Conservation (phyloP, 2,329 filamentous ascomycete species). For the Polytolypa hystricis region DNA sequence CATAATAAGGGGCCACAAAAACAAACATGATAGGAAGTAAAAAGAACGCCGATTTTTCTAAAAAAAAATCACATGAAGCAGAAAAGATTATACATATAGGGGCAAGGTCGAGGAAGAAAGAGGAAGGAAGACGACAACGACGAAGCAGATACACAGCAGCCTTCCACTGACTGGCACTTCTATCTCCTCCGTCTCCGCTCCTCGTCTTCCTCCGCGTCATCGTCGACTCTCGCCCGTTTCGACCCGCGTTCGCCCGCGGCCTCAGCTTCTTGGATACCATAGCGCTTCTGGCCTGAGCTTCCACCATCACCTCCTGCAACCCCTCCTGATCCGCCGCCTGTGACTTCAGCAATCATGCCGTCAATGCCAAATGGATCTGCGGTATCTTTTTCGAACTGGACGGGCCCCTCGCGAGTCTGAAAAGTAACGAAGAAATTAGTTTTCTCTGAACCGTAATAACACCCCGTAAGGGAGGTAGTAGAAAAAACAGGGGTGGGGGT, state of each 20-base stretch:
- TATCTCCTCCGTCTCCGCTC: conserved; percentile 10
- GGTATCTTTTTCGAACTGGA: conserved; percentile 87
- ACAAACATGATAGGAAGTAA: too few relatives aligned
- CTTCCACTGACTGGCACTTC: too few relatives aligned
- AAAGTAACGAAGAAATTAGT: conserved; percentile 23
- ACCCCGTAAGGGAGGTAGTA: background rate
- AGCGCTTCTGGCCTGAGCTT: conserved; percentile 40
- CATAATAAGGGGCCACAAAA: too few relatives aligned
- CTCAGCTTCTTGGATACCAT: conserved; percentile 33
- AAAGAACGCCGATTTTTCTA: too few relatives aligned
- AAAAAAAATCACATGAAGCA: too few relatives aligned
- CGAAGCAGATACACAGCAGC: too few relatives aligned
- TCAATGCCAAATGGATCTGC: conserved; percentile 89
- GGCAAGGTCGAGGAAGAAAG: too few relatives aligned
- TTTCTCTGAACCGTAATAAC: background rate
- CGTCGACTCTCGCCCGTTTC: conserved; percentile 70
- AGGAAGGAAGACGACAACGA: too few relatives aligned
- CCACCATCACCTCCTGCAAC: conserved; percentile 55
- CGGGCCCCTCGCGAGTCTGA: conserved; percentile 72
- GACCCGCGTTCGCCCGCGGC: conserved; percentile 23
- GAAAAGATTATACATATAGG: too few relatives aligned
- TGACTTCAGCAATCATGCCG: conserved; percentile 75
- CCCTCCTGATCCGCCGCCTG: conserved; percentile 43
- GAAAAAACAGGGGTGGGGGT: background rate
- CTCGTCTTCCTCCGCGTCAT: conserved; percentile 39